Base-by-base conservation (phyloP, 495 filamentous ascomycete genomes). In the Echria macrotheca region DNA sequence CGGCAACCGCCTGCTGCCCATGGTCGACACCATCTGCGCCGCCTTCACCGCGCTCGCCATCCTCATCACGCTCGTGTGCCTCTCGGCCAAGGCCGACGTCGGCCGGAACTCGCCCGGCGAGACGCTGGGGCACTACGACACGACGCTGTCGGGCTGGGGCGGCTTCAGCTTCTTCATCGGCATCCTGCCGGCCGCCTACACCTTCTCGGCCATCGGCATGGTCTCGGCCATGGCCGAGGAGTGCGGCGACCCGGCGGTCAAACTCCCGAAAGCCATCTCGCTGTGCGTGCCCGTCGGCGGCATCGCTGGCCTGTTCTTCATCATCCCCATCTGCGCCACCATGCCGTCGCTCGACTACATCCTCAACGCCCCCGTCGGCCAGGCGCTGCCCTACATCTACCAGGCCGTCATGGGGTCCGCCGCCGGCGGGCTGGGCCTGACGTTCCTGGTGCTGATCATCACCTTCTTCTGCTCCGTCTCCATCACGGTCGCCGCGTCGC, bases 401-500 rank as follows among this genome's bases (percentile, higher is more conserved):
- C 77, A 75, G 44, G 72, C 60, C 0, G 79, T 77, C 18, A 81
- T 78, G n/a, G 79, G 79, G 8, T 76, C 72, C 22, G 66, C 76
- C 14, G 72, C 60, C 12, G 85, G 86, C 17, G 85, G 84, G 2
- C 84, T 91, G 35, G 86, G 77, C 3, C 71, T 91, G 2, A 74
- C 87, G 8, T 83, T 87, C 60, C 69, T 90, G 4, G 78, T 89
- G 49, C 73, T 90, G 19, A 79, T 85, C 4, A 83, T 90, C 42
- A 67, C 76, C 32, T 71, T 82, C 54, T 82, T 82, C 52, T 78
- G 77, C 10, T 79, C 79, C 43, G 69, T 79, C 35, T 79, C 78
- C 29, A 72, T 76, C 19, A 65, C 80, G n/a, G 79, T 76, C 0
- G 79, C 79, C 12, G 74, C 80, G 12, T 74, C 71, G 31, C 71